Evolutionary conservation across 2,329 filamentous ascomycete genomes (phyloP), one percentile per base, ranked within the genome.

Genomic region (Aspergillus candidus): DNA sequence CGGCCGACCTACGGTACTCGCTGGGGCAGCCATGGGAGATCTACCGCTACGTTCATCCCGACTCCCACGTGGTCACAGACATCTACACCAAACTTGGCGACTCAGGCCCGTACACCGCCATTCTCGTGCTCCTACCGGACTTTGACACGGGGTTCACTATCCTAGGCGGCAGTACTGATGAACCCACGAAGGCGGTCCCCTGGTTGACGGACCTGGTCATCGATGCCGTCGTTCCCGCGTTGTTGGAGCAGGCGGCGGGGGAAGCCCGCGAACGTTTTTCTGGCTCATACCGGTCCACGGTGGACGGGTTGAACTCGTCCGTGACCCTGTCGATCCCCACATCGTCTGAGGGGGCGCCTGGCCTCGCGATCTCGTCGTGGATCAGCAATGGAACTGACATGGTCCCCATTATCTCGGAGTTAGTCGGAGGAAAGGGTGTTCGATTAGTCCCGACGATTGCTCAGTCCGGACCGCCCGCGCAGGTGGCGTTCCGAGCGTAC

Each of bases 41-140:
- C 6, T 59, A 63, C n/a, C 66, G 69, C 5, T 70, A 63, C 47
- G 44, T 48, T 8, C 44, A 58, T 15, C 43, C 47, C 8, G 41
- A 36, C 2, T 50, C 47, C 2, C 69, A 47, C 11, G 38, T 51
- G 0, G 45, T 59, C 15, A 58, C 54, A 1, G 51, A 59, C 17
- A 50, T 71, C 2, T 72, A 71, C 46, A 67, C 65, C 22, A 73
- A 76, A 52, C 53, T 61, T 2, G 69, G 72, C 6, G 62, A 70
- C 45, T 56, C 72, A 8, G 63, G 67, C 18, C 49, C 53, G 32
- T 74, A 71, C 46, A 62, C 61, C 13, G 59, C 62, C 2, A 57
- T 65, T 7, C 41, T 75, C 1, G 63, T 63, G 2, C 53, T 75
- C 4, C 47, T 74, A 3, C 72, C 70, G 1, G 70, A 74, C 45